Conservation (phyloP, 2,329 filamentous ascomycete species). For the Cordyceps farinosa region DNA sequence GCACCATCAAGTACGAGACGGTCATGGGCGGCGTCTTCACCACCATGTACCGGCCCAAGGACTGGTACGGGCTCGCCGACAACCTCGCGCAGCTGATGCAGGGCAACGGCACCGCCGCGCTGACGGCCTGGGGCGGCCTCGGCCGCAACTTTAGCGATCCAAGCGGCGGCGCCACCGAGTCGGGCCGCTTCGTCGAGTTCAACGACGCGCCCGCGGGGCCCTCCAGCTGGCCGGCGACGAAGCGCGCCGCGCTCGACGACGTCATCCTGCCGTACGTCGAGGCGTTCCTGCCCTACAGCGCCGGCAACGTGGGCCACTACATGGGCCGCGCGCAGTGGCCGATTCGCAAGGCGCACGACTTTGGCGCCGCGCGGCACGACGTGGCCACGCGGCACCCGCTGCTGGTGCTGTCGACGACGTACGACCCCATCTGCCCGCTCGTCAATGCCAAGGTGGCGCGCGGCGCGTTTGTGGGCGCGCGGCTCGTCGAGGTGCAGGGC, state of each 20-base stretch:
- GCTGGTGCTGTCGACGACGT: constrained; percentile 31
- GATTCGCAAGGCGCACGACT: constrained; percentile 29
- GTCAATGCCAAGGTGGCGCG: constrained; percentile 37
- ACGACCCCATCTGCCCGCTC: constrained; percentile 50
- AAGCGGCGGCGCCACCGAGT: constrained; percentile 23
- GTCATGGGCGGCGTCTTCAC: constrained; percentile 37
- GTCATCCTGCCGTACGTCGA: constrained; percentile 33
- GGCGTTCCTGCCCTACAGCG: constrained; percentile 28
- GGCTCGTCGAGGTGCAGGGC: constrained; percentile 39
- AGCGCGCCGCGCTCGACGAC: constrained; percentile 31
- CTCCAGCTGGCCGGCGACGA: constrained; percentile 29
- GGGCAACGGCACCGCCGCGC: constrained; percentile 39
- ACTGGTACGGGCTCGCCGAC: constrained; percentile 36
- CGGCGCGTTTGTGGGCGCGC: constrained; percentile 34
- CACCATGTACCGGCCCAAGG: constrained; percentile 36
- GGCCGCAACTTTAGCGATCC: constrained; percentile 15
- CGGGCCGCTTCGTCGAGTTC: constrained; percentile 24
- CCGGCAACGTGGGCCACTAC: constrained; percentile 28
- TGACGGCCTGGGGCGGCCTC: constrained; percentile 26
- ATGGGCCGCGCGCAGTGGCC: constrained; percentile 31
- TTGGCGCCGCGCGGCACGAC: constrained; percentile 21
- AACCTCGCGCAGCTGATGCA: constrained; percentile 33
- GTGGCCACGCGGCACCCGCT: constrained; percentile 36
- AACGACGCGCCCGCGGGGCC: constrained; percentile 28
- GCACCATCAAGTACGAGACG: constrained; percentile 34